Percentiles rank a stretch among this genome's conserved stretches.
Conservation (phyloP, 805 yeast species). For the Cyberlindnera saturnus region DNA sequence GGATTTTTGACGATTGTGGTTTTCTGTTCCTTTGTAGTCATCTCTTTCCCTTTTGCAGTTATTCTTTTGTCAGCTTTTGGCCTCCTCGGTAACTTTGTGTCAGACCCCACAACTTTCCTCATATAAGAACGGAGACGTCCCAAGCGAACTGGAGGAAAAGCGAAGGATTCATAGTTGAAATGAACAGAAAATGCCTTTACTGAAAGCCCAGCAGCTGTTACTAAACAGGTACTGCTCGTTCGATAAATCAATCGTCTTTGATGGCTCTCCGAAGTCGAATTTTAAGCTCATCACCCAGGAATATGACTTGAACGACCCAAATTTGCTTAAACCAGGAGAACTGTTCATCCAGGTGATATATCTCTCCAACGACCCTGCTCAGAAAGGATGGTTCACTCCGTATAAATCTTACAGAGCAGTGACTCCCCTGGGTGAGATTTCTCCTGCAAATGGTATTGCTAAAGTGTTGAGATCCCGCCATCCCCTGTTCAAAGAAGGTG, state of each 20-base stretch:
- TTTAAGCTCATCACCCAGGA: slow-evolving; percentile 22
- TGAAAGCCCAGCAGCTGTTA: slow-evolving; percentile 26
- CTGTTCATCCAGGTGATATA: slow-evolving; percentile 38
- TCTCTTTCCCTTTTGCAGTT: too few relatives aligned
- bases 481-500: slow-evolving; percentile 35
- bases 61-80: too few relatives aligned
- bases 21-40: not conserved
- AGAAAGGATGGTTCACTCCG: slow-evolving; percentile 45
- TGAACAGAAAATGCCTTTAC: slow-evolving; percentile 1
- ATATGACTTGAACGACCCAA: slow-evolving; percentile 14
- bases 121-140: too few relatives aligned
- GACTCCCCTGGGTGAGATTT: slow-evolving; percentile 34
- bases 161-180: too few relatives aligned
- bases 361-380: slow-evolving; percentile 59
- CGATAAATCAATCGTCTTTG: slow-evolving; percentile 22
- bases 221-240: slow-evolving; percentile 22
- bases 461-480: slow-evolving; percentile 42
- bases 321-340: slow-evolving; percentile 31
- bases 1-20: not conserved
- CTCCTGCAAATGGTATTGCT: slow-evolving; percentile 45
- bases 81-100: too few relatives aligned
- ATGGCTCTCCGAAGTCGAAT: slow-evolving; percentile 22
- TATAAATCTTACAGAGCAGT: slow-evolving; percentile 24
- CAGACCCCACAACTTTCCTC: too few relatives aligned
- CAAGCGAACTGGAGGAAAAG: too few relatives aligned